Conservation (phyloP, 2,329 filamentous ascomycete genomes). For the Fusarium lateritium region DNA sequence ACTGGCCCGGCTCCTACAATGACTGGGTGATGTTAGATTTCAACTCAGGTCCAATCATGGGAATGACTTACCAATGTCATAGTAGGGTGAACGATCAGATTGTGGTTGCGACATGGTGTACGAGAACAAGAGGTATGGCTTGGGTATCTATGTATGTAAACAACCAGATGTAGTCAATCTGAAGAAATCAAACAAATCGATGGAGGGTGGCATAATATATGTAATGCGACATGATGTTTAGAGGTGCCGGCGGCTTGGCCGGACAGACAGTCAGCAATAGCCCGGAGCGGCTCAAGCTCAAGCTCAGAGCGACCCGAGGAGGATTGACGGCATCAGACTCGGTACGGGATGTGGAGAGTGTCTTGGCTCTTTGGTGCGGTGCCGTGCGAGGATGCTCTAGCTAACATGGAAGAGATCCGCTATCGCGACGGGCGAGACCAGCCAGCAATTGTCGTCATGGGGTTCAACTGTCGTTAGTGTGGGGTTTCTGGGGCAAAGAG, state of each 20-base stretch:
- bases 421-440: slow-evolving; percentile 13
- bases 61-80: slow-evolving; percentile 61
- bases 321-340: slow-evolving; percentile 41
- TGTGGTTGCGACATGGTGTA: slow-evolving; percentile 38
- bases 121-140: slow-evolving; percentile 8
- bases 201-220: slow-evolving; percentile 39
- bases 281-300: slow-evolving; percentile 26
- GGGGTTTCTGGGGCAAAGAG: slow-evolving; percentile 48
- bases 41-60: neutral
- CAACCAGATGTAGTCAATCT: slow-evolving; percentile 20
- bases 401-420: slow-evolving; percentile 20
- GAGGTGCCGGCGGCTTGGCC: slow-evolving; percentile 31
- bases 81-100: slow-evolving; percentile 50
- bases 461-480: slow-evolving; percentile 37
- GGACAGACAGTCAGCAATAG: slow-evolving; percentile 20
- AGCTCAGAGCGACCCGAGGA: slow-evolving; percentile 31
- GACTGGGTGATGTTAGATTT: slow-evolving; percentile 64
- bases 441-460: slow-evolving; percentile 37
- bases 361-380: slow-evolving; percentile 23
- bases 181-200: slow-evolving; percentile 10
- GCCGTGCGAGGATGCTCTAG: slow-evolving; percentile 9
- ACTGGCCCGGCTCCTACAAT: slow-evolving; percentile 92
- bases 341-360: slow-evolving; percentile 36
- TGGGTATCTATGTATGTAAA: slow-evolving; percentile 15
- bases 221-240: slow-evolving; percentile 26